Percentiles rank a stretch among this genome's conserved stretches.
phyloP scores from a whole-genome alignment of 2,329 filamentous ascomycete species.

The Phialophora macrospora region DNA sequence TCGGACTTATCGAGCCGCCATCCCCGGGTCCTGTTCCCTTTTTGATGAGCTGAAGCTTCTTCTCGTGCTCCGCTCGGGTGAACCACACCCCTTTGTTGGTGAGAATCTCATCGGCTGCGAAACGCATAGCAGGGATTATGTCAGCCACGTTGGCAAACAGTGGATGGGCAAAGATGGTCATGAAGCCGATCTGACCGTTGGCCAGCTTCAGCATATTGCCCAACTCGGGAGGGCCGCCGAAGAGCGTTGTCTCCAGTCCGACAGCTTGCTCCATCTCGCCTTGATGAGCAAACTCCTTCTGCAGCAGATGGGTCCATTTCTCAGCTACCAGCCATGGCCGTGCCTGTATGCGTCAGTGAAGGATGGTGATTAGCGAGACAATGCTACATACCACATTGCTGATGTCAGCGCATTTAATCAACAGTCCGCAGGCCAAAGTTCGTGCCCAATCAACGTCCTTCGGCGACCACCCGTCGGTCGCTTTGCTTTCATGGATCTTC shows the following conservation, averaged over 20 bases:
- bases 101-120: slow-evolving; percentile 80
- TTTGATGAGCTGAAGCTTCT: slow-evolving; percentile 54
- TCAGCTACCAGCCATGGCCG: slow-evolving; percentile 80
- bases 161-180: slow-evolving; percentile 92
- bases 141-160: slow-evolving; percentile 88
- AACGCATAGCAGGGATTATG: slow-evolving; percentile 81
- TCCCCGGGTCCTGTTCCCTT: slow-evolving; percentile 41
- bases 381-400: slow-evolving; percentile 85
- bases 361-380: not conserved
- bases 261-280: slow-evolving; percentile 89
- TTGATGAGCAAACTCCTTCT: slow-evolving; percentile 92
- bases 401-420: slow-evolving; percentile 98
- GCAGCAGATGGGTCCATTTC: slow-evolving; percentile 91
- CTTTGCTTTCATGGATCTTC: slow-evolving; percentile 70
- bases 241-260: slow-evolving; percentile 83
- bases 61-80: slow-evolving; percentile 67
- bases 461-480: slow-evolving; percentile 72
- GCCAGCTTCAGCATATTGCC: slow-evolving; percentile 82
- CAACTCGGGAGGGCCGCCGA: slow-evolving; percentile 76
- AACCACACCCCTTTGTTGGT: slow-evolving; percentile 78
- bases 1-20: slow-evolving; percentile 36
- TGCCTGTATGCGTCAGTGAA: slow-evolving; percentile 60
- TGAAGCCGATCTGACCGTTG: slow-evolving; percentile 90
- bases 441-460: slow-evolving; percentile 77
- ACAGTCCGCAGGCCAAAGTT: slow-evolving; percentile 80